Percentiles rank a stretch among this genome's conserved stretches.
Conservation (phyloP, 495 filamentous ascomycete genomes). For the Aspergillus taichungensis region DNA sequence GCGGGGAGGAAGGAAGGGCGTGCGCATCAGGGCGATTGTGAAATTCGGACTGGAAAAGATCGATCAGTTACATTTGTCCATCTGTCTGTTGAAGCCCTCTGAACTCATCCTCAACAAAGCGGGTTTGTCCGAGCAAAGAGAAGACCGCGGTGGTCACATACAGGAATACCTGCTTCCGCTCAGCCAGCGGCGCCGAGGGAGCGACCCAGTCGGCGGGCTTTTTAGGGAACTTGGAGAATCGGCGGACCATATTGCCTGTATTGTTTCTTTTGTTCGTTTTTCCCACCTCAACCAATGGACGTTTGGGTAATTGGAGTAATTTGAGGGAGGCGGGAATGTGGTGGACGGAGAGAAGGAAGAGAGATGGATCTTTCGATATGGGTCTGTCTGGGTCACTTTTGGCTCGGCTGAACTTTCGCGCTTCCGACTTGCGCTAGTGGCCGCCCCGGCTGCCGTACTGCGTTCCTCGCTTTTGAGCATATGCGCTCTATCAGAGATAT, state of each 20-base stretch:
- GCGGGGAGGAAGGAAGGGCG: conserved; percentile 59
- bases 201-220: conserved; percentile 15
- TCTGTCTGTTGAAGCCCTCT: no score
- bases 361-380: background rate
- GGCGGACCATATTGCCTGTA: conserved; percentile 27
- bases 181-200: conserved; percentile 11
- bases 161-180: conserved; percentile 59
- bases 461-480: background rate
- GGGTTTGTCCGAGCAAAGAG: no score
- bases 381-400: conserved; percentile 1
- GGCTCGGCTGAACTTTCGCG: conserved; percentile 27
- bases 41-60: conserved; percentile 60
- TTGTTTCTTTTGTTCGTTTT: background rate
- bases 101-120: no score
- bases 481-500: background rate
- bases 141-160: conserved; percentile 33
- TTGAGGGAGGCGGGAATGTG: background rate
- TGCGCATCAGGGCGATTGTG: conserved; percentile 65
- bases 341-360: background rate
- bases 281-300: background rate
- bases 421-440: conserved; percentile 28
- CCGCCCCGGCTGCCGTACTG: conserved; percentile 31
- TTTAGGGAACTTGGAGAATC: conserved; percentile 21
- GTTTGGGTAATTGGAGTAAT: no score
- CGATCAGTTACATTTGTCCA: no score